Evolutionary conservation across 352 stramenopile genomes (phyloP).

Genomic region (Phytophthora sp.): DNA sequence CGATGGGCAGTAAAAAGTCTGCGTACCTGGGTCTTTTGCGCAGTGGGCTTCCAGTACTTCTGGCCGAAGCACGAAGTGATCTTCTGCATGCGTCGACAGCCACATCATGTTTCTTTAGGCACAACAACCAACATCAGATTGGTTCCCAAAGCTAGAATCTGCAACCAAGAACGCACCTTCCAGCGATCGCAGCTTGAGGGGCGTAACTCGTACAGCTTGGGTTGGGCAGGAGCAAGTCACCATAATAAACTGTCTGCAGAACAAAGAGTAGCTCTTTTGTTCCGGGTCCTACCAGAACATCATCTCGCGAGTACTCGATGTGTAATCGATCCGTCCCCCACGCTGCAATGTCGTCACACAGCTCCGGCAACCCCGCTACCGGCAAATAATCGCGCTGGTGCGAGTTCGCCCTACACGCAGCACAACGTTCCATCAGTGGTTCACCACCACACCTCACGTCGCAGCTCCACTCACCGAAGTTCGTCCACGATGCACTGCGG

Average conservation of each 20-base stretch:
- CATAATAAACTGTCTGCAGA: conserved; percentile 90
- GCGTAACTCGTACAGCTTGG: conserved; percentile 89
- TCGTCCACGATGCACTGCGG: conserved; percentile 89
- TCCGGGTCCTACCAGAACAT: conserved; percentile 87
- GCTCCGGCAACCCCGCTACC: conserved; percentile 71
- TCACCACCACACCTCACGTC: no score
- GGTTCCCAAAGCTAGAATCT: neutral
- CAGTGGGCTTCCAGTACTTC: conserved; percentile 86
- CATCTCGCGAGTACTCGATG: conserved; percentile 70
- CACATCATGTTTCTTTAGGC: conserved; percentile 85
- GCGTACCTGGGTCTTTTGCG: conserved; percentile 73
- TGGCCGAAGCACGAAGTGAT: conserved; percentile 81
- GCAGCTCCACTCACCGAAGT: conserved; percentile 53
- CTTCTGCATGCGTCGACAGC: conserved; percentile 78
- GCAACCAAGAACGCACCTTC: conserved; percentile 46
- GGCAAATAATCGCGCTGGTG: conserved; percentile 87
- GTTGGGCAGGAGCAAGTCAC: conserved; percentile 83
- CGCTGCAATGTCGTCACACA: conserved; percentile 80
- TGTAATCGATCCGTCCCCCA: conserved; percentile 68
- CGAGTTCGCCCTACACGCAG: conserved; percentile 66
- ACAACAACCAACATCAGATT: neutral
- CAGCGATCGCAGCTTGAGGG: conserved; percentile 85
- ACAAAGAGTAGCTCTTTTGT: conserved; percentile 90
- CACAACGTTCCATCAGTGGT: conserved; percentile 1
- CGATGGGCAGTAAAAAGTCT: neutral